Percentiles rank a stretch among this genome's conserved stretches.
phyloP scores from a whole-genome alignment of 106 monocot genomes.

The Dendrobium huoshanense region DNA sequence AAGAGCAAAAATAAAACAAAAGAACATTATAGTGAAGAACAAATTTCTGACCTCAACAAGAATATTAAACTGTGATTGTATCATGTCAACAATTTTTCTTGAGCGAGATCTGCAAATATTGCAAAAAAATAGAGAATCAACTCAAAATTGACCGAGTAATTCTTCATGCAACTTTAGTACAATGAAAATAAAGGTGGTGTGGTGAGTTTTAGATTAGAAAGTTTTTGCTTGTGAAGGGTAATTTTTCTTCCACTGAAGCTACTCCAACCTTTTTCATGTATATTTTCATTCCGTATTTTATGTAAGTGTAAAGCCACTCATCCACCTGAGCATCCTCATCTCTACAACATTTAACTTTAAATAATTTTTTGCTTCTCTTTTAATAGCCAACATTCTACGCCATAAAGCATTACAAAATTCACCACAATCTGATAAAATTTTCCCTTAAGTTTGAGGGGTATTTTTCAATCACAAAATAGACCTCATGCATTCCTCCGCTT shows the following conservation, averaged over 20 bases:
- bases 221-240: neutral
- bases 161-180: neutral
- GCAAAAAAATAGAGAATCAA: slow-evolving; percentile 1
- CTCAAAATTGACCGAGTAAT: neutral
- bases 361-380: too few species aligned
- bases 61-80: slow-evolving; percentile 63
- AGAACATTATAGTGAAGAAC: neutral
- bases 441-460: too few species aligned
- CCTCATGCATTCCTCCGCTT: too few species aligned
- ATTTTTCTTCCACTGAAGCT: neutral
- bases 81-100: slow-evolving; percentile 58
- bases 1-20: neutral
- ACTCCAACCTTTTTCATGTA: too few species aligned
- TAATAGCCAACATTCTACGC: too few species aligned
- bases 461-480: too few species aligned
- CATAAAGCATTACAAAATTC: too few species aligned
- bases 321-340: too few species aligned
- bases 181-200: neutral
- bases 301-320: too few species aligned
- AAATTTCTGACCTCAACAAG: slow-evolving; percentile 65
- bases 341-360: too few species aligned
- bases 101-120: slow-evolving; percentile 47
- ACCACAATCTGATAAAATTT: too few species aligned
- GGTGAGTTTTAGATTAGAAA: neutral
- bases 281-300: too few species aligned